phyloP scores from a whole-genome alignment of 169 alveolate genomes.

The Eimeria maxima region DNA sequence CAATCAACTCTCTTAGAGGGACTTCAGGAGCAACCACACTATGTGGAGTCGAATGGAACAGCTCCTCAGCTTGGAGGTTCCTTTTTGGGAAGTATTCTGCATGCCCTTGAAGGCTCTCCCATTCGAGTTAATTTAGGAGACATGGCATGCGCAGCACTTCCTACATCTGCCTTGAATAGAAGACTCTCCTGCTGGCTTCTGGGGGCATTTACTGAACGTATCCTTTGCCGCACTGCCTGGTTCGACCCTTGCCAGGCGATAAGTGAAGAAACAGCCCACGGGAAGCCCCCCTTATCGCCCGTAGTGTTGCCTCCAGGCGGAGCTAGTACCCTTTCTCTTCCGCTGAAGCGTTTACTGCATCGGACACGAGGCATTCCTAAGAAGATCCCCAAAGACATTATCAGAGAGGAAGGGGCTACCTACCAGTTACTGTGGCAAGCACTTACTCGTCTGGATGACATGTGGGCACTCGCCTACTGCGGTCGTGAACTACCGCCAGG shows the following conservation, averaged over 20 bases:
- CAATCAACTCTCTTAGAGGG: background rate
- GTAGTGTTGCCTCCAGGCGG: constrained; percentile 64
- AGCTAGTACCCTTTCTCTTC: constrained; percentile 21
- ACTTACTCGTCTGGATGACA: constrained; percentile 74
- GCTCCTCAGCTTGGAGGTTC: constrained; percentile 67
- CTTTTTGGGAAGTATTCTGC: constrained; percentile 38
- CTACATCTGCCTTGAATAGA: constrained; percentile 57
- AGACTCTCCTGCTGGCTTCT: constrained; percentile 71
- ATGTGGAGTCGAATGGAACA: background rate
- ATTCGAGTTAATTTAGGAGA: constrained; percentile 51
- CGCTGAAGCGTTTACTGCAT: constrained; percentile 22
- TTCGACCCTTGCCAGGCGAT: constrained; percentile 76
- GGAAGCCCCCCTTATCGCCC: constrained; percentile 65
- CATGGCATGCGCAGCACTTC: constrained; percentile 77
- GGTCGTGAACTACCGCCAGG: constrained; percentile 19
- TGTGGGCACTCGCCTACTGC: constrained; percentile 70
- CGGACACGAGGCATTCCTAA: constrained; percentile 13
- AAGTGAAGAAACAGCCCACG: constrained; percentile 50
- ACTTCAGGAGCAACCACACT: constrained; percentile 41
- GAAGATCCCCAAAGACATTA: constrained; percentile 46
- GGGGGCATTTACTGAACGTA: constrained; percentile 75
- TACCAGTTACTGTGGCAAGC: constrained; percentile 79
- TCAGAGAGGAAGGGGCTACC: constrained; percentile 67
- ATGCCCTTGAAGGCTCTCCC: constrained; percentile 65
- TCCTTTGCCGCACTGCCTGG: constrained; percentile 78